Evolutionary conservation across 257 asterid species (phyloP), one percentile per base, ranked within the genome.

Genomic region (Solanum chiquidenum): DNA sequence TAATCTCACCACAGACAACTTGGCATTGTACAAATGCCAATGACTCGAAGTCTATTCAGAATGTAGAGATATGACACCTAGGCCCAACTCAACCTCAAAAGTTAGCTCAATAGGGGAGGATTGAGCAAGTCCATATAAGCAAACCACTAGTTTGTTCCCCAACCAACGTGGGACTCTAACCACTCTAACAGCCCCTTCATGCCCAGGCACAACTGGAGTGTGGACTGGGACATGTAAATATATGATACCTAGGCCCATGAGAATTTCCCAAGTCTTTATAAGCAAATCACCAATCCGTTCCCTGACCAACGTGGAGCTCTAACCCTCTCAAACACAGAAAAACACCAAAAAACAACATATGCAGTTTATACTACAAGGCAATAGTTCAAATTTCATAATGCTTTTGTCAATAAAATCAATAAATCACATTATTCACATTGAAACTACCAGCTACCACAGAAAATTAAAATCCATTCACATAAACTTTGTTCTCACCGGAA

Each of bases 401-500:
- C 21, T 49, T 9, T 49, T 27, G 40, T 14, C 86, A 52, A 49
- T 5, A 10, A 29, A 27, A 49, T 49, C 38, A 49, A 20, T 49
- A 4, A 20, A 31, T 42, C 64, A 14, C 38, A 42, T 79, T 27
- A 79, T 27, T 82, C 71, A 82, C 69, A 82, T 27, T 82, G 29
- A 82, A 46, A 82, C 29, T 8, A 82, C 29, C 29, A 49, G 44
- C 29, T 82, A 29, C 25, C 11, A 82, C 10, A 80, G 40, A 46
- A 80, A 44, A 27, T 25, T 7, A 80, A 29, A 18, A n/a, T 82
- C 9, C 85, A 82, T 52, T 3, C 18, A 49, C 79, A 72, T 84
- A 72, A 35, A 55, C 71, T 83, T 31, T 71, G 87, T 84, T 85
- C 93, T 92, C 91, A 94, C 98, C 86, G 98, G 98, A 85, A 94